A percentile compares a stretch with the other conserved stretches of the same genome.
These are phyloP conservation scores for Corynascus novoguineensis DNA, from an alignment of 495 filamentous ascomycete species.

Conservation along the genomic window DNA sequence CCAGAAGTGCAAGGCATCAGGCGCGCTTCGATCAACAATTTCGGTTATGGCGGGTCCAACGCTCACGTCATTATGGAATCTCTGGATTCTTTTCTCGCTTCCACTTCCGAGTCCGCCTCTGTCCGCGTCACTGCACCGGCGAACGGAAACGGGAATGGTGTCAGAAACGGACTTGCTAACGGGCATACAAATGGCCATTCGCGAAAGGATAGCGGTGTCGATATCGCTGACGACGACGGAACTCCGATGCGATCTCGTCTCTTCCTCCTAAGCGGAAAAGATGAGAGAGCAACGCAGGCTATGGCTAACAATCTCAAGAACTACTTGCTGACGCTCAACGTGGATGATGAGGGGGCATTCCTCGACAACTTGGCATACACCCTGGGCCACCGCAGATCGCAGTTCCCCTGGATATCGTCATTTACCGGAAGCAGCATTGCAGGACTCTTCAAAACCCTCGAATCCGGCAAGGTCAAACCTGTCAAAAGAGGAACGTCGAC, in stretches of 20 bases:
- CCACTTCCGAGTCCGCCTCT: background rate
- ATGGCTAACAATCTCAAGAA: constrained; percentile 21
- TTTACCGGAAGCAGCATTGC: constrained; percentile 16
- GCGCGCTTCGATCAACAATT: constrained; percentile 23
- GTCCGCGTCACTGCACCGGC: background rate
- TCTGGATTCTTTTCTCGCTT: constrained; percentile 14
- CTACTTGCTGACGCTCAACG: constrained; percentile 11
- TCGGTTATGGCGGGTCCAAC: constrained; percentile 27
- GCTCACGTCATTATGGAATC: constrained; percentile 26
- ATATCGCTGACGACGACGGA: background rate
- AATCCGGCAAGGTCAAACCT: constrained; percentile 20
- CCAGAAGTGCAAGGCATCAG: constrained; percentile 12
- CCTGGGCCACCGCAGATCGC: constrained; percentile 28
- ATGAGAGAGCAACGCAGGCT: constrained; percentile 20
- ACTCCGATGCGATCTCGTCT: constrained; percentile 10
- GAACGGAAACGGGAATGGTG: background rate
- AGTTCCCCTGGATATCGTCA: constrained; percentile 23
- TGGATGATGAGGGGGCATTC: constrained; percentile 16
- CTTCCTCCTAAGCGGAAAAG: constrained; percentile 26
- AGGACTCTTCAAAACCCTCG: constrained; percentile 16
- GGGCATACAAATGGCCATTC: background rate
- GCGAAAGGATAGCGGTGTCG: background rate
- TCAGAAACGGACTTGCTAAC: constrained; percentile 7
- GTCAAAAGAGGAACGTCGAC: background rate
- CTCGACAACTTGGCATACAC: constrained; percentile 34